A percentile compares a stretch with the other conserved stretches of the same genome.
Evolutionary conservation across 371 early-diverging fungal species (phyloP).

Genomic region (Mucor circinelloides): DNA sequence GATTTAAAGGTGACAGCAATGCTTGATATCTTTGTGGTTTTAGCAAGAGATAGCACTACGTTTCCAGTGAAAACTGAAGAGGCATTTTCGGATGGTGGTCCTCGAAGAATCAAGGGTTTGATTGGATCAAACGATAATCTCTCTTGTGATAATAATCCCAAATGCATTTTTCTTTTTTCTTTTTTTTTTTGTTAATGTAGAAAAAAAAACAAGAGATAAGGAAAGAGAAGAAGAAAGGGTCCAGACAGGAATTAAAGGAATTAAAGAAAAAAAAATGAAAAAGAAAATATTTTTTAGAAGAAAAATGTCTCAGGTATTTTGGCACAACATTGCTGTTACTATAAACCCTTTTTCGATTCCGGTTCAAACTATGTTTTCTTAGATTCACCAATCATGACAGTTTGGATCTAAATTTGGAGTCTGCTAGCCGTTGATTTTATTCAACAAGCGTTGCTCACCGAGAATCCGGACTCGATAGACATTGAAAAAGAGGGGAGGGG

Average conservation of each 20-base stretch:
- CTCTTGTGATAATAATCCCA: conserved; percentile 36
- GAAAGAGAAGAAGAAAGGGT: neutral
- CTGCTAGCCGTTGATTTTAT: neutral
- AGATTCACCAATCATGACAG: neutral
- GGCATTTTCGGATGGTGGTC: conserved; percentile 39
- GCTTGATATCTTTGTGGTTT: conserved; percentile 34
- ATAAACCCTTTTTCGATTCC: neutral
- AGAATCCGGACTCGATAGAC: neutral
- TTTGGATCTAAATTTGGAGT: neutral
- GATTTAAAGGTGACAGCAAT: conserved; percentile 42
- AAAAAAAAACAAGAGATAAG: neutral
- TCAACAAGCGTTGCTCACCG: neutral
- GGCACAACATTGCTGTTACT: neutral
- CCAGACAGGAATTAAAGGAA: neutral
- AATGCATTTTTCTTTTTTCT: too few relatives aligned
- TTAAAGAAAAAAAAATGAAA: neutral
- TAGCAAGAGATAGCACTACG: conserved; percentile 38
- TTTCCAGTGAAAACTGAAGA: conserved; percentile 42
- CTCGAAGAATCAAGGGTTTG: conserved; percentile 47
- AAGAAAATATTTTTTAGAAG: neutral
- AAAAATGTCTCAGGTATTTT: conserved; percentile 8
- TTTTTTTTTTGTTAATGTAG: neutral
- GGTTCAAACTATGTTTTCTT: neutral
- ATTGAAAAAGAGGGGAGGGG: too few relatives aligned
- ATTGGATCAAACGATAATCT: conserved; percentile 49